Evolutionary conservation across 495 filamentous ascomycete genomes (phyloP).

Genomic region (Penicillium cataractarum): DNA sequence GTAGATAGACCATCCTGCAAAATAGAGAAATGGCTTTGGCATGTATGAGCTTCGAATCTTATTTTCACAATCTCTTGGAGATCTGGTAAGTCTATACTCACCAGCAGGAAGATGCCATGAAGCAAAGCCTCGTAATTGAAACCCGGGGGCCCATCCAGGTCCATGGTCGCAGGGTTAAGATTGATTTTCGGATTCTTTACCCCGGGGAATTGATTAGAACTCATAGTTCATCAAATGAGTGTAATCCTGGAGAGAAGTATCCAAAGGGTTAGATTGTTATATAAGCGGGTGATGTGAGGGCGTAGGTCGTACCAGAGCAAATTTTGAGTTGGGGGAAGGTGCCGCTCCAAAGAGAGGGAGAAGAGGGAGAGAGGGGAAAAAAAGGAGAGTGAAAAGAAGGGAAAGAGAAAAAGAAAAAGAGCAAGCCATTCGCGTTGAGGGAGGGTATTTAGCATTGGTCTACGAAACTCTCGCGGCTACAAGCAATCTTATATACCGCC

Average conservation of each 20-base stretch:
- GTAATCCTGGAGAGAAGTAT: background rate
- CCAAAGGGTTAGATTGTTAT: too few species aligned
- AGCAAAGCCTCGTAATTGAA: background rate
- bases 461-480: background rate
- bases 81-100: background rate
- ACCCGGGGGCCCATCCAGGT: background rate
- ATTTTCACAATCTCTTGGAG: background rate
- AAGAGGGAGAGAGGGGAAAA: background rate
- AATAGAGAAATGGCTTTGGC: background rate
- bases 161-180: background rate
- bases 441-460: background rate
- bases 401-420: background rate
- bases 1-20: background rate
- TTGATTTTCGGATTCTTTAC: background rate
- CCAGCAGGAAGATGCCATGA: background rate
- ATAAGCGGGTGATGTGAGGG: background rate
- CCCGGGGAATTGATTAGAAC: background rate
- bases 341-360: background rate
- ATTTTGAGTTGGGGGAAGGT: background rate
- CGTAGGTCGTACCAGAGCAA: background rate
- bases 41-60: background rate
- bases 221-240: background rate
- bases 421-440: background rate
- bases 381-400: background rate
- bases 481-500: background rate